Conservation (phyloP, 1,139 yeast genomes). For the Scheffersomyces segobiensis region DNA sequence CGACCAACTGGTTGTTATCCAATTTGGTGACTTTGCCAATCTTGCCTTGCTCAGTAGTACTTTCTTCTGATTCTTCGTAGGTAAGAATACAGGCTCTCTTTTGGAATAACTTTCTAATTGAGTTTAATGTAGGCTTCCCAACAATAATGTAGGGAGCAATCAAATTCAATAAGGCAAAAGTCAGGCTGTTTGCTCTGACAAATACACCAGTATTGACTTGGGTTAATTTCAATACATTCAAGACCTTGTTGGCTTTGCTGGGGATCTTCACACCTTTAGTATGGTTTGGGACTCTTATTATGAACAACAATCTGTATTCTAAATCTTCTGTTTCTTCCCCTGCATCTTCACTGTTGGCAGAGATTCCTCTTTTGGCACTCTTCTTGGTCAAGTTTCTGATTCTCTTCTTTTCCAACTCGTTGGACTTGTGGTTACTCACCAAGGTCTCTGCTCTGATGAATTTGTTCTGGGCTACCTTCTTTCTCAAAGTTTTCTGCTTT, state of each 20-base stretch:
- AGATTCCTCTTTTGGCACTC: constrained; percentile 18
- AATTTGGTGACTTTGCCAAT: constrained; percentile 39
- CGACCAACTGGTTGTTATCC: constrained; percentile 73
- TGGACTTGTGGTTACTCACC: constrained; percentile 63
- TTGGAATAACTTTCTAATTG: constrained; percentile 71
- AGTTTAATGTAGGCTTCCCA: constrained; percentile 70
- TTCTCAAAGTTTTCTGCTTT: constrained; percentile 33
- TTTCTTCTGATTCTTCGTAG: constrained; percentile 34
- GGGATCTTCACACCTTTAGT: constrained; percentile 65
- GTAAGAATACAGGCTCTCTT: constrained; percentile 66
- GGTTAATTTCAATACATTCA: constrained; percentile 57
- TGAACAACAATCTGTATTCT: constrained; percentile 57
- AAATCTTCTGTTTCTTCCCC: constrained; percentile 14
- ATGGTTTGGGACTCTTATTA: constrained; percentile 62
- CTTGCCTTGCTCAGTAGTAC: constrained; percentile 31
- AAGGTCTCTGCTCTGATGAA: constrained; percentile 74
- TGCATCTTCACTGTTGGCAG: constrained; percentile 16
- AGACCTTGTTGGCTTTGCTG: constrained; percentile 58
- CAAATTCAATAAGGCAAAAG: constrained; percentile 61
- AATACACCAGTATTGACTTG: constrained; percentile 70
- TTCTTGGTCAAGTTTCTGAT: constrained; percentile 53
- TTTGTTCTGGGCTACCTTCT: constrained; percentile 42
- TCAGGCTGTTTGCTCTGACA: constrained; percentile 56
- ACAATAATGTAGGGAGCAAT: constrained; percentile 71
- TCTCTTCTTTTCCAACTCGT: constrained; percentile 67